Evolutionary conservation across 345 rosid genomes (phyloP), one percentile per base, ranked within the genome.

Genomic region (Eucalyptus caleyi): DNA sequence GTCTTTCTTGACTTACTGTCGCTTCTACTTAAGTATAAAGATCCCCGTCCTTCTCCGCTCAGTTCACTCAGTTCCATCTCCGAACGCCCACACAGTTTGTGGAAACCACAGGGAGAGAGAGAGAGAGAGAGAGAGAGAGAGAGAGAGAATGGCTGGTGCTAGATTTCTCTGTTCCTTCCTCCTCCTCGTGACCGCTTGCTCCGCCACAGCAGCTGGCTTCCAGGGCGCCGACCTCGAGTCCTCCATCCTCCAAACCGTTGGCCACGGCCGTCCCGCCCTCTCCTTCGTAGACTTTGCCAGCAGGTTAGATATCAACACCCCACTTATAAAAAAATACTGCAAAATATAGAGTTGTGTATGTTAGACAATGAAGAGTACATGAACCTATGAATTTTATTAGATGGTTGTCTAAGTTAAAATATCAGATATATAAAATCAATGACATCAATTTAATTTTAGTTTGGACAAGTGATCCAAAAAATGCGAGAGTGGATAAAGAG

Each of bases 281-380:
- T 93, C 95, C 88, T 96, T 97, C 88, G 96, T 96, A 30, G 96
- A 98, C 85, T 97, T 97, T 88, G 94, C 96, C 89, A 89, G 90
- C 94, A 92, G 94, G 99, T 97, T 65, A 56, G 44, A 50, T 11
- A 86, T 26, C 83, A 21, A 77, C 27, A 21, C 83, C 30, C 83
- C 83, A 34, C 44, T 77, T 77, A 77, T 5, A 19, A 11, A 72
- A 72, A 3, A 37, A 37, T 37, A 72, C 37, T 18, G 83, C 27
- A 23, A 24, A 34, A 37, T 10, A 37, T 37, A 72, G 83, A 77
- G 42, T 21, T 77, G 83, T 23, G 83, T 9, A 77, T 37, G 42
- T 77, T 23, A 77, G 24, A 37, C 5, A 21, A 37, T 37, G 27
- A 77, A 77, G 16, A 77, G 83, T 77, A 21, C 16, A 21, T 6